phyloP scores from a whole-genome alignment of 2,329 filamentous ascomycete genomes.

The Pseudopithomyces maydicus region DNA sequence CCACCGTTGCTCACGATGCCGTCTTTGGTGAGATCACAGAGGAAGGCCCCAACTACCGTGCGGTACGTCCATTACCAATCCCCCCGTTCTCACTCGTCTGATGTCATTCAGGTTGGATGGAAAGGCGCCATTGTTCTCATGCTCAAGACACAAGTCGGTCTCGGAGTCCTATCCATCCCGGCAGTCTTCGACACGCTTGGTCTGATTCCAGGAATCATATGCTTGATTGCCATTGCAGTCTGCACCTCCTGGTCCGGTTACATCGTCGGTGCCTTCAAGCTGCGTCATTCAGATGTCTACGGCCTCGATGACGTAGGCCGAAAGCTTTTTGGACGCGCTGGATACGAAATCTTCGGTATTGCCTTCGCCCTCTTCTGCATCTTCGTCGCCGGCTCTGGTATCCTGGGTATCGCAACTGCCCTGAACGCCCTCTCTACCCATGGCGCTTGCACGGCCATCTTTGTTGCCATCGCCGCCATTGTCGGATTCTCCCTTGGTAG shows the following conservation, averaged over 20 bases:
- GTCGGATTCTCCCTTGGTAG: constrained; percentile 56
- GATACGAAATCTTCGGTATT: constrained; percentile 53
- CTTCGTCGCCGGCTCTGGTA: constrained; percentile 73
- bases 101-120: constrained; percentile 28
- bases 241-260: constrained; percentile 58
- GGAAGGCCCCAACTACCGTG: constrained; percentile 62
- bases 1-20: constrained; percentile 15
- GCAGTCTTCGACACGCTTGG: constrained; percentile 53
- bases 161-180: constrained; percentile 58
- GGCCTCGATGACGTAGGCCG: constrained; percentile 62
- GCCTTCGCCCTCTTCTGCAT: constrained; percentile 41
- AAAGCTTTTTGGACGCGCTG: constrained; percentile 59
- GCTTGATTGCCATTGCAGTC: constrained; percentile 45
- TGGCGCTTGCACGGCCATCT: constrained; percentile 68
- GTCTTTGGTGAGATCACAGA: constrained; percentile 57
- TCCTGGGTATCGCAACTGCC: constrained; percentile 55
- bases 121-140: constrained; percentile 32
- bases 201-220: constrained; percentile 56
- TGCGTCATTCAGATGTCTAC: constrained; percentile 60
- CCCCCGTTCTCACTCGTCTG: constrained; percentile 53
- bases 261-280: constrained; percentile 59
- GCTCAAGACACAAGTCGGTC: constrained; percentile 38
- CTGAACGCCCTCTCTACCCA: constrained; percentile 61
- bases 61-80: constrained; percentile 16
- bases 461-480: constrained; percentile 63